These are phyloP conservation scores for Arachis stenosperma DNA, from an alignment of 306 rosid species.

Conservation along the genomic window DNA sequence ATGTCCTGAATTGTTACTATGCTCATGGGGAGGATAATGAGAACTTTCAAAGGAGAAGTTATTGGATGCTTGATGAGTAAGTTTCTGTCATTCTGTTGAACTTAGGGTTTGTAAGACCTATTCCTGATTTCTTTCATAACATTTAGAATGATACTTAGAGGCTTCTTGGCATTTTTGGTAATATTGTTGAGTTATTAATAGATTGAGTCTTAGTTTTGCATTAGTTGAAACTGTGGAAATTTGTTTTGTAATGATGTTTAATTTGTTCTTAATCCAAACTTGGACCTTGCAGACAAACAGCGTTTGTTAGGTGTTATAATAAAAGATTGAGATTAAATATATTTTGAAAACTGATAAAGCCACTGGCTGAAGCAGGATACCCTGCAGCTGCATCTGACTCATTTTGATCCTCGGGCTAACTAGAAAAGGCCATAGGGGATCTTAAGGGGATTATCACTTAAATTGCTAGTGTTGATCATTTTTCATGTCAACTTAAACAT, in stretches of 20 bases:
- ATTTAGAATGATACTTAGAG: conserved; percentile 3
- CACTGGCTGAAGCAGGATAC: no score
- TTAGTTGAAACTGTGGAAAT: neutral
- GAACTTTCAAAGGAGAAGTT: conserved; percentile 74
- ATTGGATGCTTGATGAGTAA: conserved; percentile 84
- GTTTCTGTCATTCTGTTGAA: conserved; percentile 33
- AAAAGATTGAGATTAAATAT: no score
- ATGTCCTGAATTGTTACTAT: conserved; percentile 75
- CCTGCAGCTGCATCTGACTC: no score
- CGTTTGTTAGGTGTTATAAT: no score
- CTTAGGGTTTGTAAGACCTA: conserved; percentile 23
- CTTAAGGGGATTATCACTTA: neutral
- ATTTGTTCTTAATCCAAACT: no score
- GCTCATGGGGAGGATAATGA: conserved; percentile 81
- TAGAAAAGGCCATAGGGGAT: neutral
- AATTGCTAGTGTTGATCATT: neutral
- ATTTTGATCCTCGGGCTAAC: conserved; percentile 1
- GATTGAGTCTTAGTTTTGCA: conserved; percentile 6
- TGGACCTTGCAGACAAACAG: no score
- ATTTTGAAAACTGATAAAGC: no score
- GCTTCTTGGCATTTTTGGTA: neutral
- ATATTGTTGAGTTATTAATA: conserved; percentile 10
- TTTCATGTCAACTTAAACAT: conserved; percentile 17
- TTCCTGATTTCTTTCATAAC: conserved; percentile 3
- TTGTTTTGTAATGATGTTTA: neutral